Conservation (phyloP, 2,329 filamentous ascomycete species). For the Rhytidhysteron rufulum region DNA sequence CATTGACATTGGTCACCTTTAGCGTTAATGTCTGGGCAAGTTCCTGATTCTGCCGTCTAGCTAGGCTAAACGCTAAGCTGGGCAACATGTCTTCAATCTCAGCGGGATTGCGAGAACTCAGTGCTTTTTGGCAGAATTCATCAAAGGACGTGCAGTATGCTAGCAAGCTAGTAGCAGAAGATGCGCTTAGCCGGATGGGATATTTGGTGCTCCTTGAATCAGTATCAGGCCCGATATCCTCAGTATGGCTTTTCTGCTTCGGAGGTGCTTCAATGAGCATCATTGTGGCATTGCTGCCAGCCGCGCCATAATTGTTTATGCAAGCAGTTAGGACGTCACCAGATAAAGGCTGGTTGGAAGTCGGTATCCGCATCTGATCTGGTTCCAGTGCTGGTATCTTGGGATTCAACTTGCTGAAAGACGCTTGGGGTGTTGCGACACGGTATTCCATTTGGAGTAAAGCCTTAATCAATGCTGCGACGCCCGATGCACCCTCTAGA, state of each 20-base stretch:
- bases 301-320: slow-evolving; percentile 23
- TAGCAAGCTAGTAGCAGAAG: slow-evolving; percentile 1
- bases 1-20: not conserved
- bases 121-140: not conserved
- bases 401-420: slow-evolving; percentile 11
- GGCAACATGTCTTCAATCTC: not conserved
- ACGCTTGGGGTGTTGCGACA: slow-evolving; percentile 19
- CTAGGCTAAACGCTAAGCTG: not conserved
- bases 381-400: slow-evolving; percentile 6
- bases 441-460: slow-evolving; percentile 18
- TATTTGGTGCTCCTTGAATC: not conserved
- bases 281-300: slow-evolving; percentile 14
- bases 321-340: slow-evolving; percentile 5
- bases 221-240: not conserved
- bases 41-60: not conserved
- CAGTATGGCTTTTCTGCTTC: not conserved
- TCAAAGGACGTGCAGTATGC: slow-evolving; percentile 1
- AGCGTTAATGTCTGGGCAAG: not conserved
- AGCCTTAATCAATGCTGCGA: slow-evolving; percentile 23
- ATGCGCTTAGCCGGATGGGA: slow-evolving; percentile 1
- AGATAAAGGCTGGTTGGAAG: slow-evolving; percentile 8
- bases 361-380: slow-evolving; percentile 14
- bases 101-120: not conserved
- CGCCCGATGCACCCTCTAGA: slow-evolving; percentile 18
- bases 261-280: not conserved